Evolutionary conservation across 805 yeast genomes (phyloP), one percentile per base, ranked within the genome.

Genomic region (Metschnikowia anglica): DNA sequence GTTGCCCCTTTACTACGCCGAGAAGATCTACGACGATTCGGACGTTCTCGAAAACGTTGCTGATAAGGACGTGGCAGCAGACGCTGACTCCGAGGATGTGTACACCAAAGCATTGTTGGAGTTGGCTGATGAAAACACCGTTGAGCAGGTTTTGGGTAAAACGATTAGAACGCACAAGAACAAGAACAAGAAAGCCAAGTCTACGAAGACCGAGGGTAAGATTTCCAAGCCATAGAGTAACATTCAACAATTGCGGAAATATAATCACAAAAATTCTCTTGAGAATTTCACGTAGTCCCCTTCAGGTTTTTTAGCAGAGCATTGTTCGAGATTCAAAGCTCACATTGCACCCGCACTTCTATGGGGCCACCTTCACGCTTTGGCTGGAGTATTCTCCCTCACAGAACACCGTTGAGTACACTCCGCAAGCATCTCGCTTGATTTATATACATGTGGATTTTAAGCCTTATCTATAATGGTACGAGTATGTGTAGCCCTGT

Each of bases 1-100:
- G 7, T 70, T 93, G 55, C 98, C 99, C 34, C 71, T 93, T 46
- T 93, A 72, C 65, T 79, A 82, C 58, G 72, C 84, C 34, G 83
- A 84, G 23, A 73, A 72, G 50, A 59, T 83, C 39, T 75, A 64
- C 58, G 55, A 60, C 27, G 81, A 77, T 18, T 68, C 65, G 30
- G 87, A 82, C 55, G 65, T 77, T 12, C 49, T 39, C 11, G 54
- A 52, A 34, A 47, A 46, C 21, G 46, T 34, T 30, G 61, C 65
- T 7, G 66, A 62, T 10, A 70, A 61, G 15, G 53, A 56, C 18
- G 49, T 38, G 5, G 57, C 46, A 13, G 60, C 56, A 20, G 47
- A 51, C 15, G 51, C 43, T 3, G 49, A 52, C 31, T 19, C 41
- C 13, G 58, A 54, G 11, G 59, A 54, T 18, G 56, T 58, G 16